Conservation (phyloP, 176 grass and related monocot genomes). For the Otatea glauca region DNA sequence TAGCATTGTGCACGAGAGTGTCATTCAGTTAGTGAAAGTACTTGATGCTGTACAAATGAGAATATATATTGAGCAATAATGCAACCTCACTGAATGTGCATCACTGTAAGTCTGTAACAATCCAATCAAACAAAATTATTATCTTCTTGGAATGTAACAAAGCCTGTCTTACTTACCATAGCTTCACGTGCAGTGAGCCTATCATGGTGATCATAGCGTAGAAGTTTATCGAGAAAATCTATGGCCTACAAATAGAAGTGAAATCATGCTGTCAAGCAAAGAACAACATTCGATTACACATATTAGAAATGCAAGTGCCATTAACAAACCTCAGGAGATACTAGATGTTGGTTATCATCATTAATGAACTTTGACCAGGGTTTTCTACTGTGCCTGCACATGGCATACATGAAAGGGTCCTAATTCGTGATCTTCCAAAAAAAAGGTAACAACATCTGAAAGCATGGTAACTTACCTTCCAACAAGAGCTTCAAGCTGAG, state of each 20-base stretch:
- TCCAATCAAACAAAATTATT: slow-evolving; percentile 4
- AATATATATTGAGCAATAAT: slow-evolving; percentile 6
- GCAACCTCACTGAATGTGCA: not conserved
- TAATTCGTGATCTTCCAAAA: slow-evolving; percentile 8
- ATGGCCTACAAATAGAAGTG: slow-evolving; percentile 67
- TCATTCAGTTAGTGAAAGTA: not conserved
- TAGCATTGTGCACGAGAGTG: not conserved
- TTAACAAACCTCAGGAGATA: slow-evolving; percentile 81
- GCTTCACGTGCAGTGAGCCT: slow-evolving; percentile 93
- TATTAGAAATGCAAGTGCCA: not conserved
- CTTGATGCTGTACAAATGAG: not conserved
- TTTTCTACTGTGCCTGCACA: slow-evolving; percentile 79
- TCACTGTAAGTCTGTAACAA: not conserved
- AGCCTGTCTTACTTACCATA: slow-evolving; percentile 69
- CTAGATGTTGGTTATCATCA: slow-evolving; percentile 89
- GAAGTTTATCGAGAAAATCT: slow-evolving; percentile 97
- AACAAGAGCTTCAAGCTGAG: slow-evolving; percentile 95
- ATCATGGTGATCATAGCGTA: slow-evolving; percentile 94
- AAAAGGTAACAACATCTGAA: slow-evolving; percentile 6
- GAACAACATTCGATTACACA: slow-evolving; percentile 11
- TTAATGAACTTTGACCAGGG: slow-evolving; percentile 92
- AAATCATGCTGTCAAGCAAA: slow-evolving; percentile 18
- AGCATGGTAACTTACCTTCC: slow-evolving; percentile 65
- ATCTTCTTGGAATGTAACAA: slow-evolving; percentile 11
- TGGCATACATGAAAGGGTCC: slow-evolving; percentile 31